Evolutionary conservation across 768 basidiomycete genomes (phyloP).

Genomic region (Tricholoma bakamatsutake): DNA sequence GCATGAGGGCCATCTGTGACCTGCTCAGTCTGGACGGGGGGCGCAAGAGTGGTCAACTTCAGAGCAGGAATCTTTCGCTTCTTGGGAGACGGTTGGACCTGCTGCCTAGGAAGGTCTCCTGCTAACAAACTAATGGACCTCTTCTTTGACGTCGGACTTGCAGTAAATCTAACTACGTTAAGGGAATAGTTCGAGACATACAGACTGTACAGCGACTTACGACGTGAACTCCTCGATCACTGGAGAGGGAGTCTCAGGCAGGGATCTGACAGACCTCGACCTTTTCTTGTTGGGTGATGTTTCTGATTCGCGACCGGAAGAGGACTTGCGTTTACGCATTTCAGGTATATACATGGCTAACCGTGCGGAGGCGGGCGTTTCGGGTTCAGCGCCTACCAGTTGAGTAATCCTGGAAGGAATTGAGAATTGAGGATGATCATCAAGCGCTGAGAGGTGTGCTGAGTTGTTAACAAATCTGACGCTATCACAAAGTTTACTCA

Average conservation of each 20-base stretch:
- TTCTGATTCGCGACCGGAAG: background rate
- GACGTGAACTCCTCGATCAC: constrained; percentile 18
- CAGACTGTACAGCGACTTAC: constrained; percentile 1
- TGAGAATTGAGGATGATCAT: background rate
- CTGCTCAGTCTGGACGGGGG: background rate
- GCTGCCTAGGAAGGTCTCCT: background rate
- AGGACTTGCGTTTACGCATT: constrained; percentile 7
- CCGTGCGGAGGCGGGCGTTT: background rate
- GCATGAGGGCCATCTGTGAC: constrained; percentile 6
- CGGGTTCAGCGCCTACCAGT: background rate
- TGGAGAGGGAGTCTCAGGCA: background rate
- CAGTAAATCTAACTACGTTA: constrained; percentile 9
- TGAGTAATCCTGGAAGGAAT: background rate
- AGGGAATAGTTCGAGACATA: background rate
- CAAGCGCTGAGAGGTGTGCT: background rate
- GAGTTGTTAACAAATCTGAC: background rate
- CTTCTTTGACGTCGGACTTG: constrained; percentile 3
- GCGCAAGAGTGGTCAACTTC: constrained; percentile 6
- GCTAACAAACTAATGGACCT: background rate
- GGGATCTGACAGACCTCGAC: background rate
- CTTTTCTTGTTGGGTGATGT: background rate
- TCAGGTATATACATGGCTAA: background rate
- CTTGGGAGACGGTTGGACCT: background rate
- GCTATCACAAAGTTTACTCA: background rate
- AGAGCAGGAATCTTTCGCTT: constrained; percentile 11